Conservation (phyloP, 179 eudicot genomes). For the Corrigiola litoralis region DNA sequence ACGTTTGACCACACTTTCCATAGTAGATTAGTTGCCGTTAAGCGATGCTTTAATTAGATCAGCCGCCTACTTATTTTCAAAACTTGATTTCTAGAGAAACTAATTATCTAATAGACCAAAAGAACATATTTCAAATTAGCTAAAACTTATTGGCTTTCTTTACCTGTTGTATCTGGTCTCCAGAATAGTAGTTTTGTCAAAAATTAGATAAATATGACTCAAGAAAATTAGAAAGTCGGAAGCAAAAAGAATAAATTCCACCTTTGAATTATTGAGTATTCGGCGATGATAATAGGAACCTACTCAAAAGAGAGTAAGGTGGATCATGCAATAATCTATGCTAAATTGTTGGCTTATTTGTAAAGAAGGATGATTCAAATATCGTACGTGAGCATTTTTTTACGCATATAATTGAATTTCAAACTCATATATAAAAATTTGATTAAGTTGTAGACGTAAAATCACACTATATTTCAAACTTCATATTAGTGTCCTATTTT, state of each 20-base stretch:
- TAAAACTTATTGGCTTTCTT: not conserved
- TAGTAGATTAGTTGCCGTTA: not conserved
- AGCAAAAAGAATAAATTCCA: not conserved
- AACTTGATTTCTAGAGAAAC: slow-evolving; percentile 3
- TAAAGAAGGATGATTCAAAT: not conserved
- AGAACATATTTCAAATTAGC: not conserved
- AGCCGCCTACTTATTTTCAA: slow-evolving; percentile 19
- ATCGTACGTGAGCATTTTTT: too few relatives aligned
- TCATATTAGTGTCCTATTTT: too few relatives aligned
- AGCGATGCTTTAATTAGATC: not conserved
- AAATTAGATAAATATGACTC: slow-evolving; percentile 2
- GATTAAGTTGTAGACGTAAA: too few relatives aligned
- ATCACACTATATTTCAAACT: too few relatives aligned
- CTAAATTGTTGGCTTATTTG: not conserved
- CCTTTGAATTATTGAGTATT: slow-evolving; percentile 12
- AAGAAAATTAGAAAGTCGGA: not conserved
- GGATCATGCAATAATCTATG: slow-evolving; percentile 9
- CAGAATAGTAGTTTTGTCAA: not conserved
- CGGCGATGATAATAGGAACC: slow-evolving; percentile 6
- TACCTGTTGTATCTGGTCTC: not conserved
- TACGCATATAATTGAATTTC: not conserved
- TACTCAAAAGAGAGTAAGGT: not conserved
- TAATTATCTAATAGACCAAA: not conserved
- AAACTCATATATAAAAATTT: too few relatives aligned
- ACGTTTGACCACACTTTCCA: not conserved